Base-by-base conservation (phyloP, 352 stramenopile species). In the Globisporangium heterothallicum region DNA sequence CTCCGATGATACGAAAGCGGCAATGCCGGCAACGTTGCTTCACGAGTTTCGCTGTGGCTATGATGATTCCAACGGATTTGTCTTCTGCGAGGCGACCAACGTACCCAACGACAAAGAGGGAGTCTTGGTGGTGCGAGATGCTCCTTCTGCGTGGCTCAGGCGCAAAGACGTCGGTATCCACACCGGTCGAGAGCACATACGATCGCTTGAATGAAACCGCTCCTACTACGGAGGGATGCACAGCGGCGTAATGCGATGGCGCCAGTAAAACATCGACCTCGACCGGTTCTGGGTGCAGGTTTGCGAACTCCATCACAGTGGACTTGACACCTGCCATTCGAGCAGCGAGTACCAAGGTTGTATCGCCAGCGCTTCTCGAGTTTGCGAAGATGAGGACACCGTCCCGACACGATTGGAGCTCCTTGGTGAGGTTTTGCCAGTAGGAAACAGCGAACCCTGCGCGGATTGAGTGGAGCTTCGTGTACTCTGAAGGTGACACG, bases 341-440 rank as follows among this genome's bases (percentile, higher is more conserved):
- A 30, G 72, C 63, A 10, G 58, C 66, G 26, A 65, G 49, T 12
- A 80, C 54, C 1, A 82, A 48, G 5, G 74, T 13, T 26, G 67
- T 27, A 40, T 84, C 72, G 1, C 58, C 57, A 6, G 53, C 8
- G 14, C 51, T 66, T 16, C 64, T 59, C 3, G 72, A 71, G 34
- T 84, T 86, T 14, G 60, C 63, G 29, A 83, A 76, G 7, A 80
- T 53, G n/a, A 83, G 44, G 38, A 86, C 42, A 2, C 72, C 72
- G 14, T 64, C 50, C 0, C 14, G 14, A 44, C 75, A 86, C 10
- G 55, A 62, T 6, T 56, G 45, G 13, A 86, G 35, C 14, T 43
- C 38, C 8, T 46, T 45, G 3, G 72, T 59, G 2, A 72, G 48
- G 7, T 35, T 9, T 13, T 49, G 49, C 74, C 67, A 82, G 3